These are phyloP conservation scores for Metschnikowia koreensis DNA, from an alignment of 805 yeast genomes.

Conservation along the genomic window DNA sequence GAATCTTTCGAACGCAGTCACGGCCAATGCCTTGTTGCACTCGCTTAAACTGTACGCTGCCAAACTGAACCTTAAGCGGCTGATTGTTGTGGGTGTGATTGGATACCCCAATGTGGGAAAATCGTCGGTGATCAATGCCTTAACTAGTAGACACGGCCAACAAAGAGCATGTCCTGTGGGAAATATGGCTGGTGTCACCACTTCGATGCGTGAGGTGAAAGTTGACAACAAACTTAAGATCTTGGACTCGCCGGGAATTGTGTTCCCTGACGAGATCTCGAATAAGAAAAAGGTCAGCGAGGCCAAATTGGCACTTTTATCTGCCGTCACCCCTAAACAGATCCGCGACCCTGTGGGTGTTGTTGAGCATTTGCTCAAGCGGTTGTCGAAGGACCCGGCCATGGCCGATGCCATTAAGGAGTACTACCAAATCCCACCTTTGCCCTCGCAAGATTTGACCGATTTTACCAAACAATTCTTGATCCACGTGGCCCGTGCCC, in stretches of 20 bases:
- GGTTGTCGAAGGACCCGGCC: constrained; percentile 67
- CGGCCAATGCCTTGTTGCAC: constrained; percentile 72
- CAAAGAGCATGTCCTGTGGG: constrained; percentile 91
- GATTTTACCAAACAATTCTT: constrained; percentile 82
- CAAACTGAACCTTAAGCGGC: constrained; percentile 80
- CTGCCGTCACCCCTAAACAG: constrained; percentile 86
- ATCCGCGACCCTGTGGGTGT: constrained; percentile 84
- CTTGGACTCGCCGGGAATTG: constrained; percentile 96
- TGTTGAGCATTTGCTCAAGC: constrained; percentile 69
- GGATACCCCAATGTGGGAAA: constrained; percentile 98
- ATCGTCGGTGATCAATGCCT: constrained; percentile 88
- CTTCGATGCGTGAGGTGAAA: constrained; percentile 86
- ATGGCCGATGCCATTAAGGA: constrained; percentile 75
- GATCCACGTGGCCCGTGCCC: constrained; percentile 87
- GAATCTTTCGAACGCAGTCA: constrained; percentile 64
- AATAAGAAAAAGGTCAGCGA: constrained; percentile 45
- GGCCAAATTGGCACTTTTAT: constrained; percentile 84
- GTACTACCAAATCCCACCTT: constrained; percentile 76
- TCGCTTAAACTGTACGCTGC: constrained; percentile 84
- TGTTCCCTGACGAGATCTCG: constrained; percentile 69
- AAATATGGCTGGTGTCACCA: constrained; percentile 96
- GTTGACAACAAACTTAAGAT: constrained; percentile 85
- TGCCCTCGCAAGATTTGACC: constrained; percentile 68
- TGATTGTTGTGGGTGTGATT: constrained; percentile 90
- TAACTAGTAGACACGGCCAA: constrained; percentile 74